Percentiles rank a stretch among this genome's conserved stretches.
Evolutionary conservation across 2,329 filamentous ascomycete genomes (phyloP).

Genomic region (Pseudocercospora macadamiae): DNA sequence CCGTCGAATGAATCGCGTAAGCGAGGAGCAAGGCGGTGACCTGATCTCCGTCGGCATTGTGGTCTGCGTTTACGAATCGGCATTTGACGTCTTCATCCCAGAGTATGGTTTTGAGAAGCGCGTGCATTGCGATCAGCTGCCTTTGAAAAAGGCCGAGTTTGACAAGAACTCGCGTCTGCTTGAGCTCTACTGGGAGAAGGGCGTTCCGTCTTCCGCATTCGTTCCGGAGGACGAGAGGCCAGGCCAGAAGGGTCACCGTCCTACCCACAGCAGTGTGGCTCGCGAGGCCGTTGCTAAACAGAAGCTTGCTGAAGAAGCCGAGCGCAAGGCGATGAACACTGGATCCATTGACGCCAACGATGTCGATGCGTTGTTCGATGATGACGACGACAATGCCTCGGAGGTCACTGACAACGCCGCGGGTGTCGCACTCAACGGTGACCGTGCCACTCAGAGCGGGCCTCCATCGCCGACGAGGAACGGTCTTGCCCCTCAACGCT

Average conservation of each 20-base stretch:
- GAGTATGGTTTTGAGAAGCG: slow-evolving; percentile 99
- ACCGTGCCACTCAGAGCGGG: slow-evolving; percentile 92
- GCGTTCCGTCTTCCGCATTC: slow-evolving; percentile 91
- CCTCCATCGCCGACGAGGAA: slow-evolving; percentile 86
- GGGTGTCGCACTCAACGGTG: slow-evolving; percentile 78
- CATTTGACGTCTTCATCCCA: slow-evolving; percentile 96
- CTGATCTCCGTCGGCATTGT: slow-evolving; percentile 95
- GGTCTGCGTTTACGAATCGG: slow-evolving; percentile 95
- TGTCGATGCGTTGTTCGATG: slow-evolving; percentile 92
- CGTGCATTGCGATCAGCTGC: slow-evolving; percentile 96
- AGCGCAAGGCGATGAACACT: slow-evolving; percentile 91
- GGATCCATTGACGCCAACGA: slow-evolving; percentile 92
- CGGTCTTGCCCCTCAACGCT: slow-evolving; percentile 75
- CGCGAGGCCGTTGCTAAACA: slow-evolving; percentile 79
- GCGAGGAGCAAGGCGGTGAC: slow-evolving; percentile 83
- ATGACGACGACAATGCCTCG: slow-evolving; percentile 71
- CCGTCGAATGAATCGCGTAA: slow-evolving; percentile 90
- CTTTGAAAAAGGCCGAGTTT: slow-evolving; percentile 98
- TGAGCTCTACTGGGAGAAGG: slow-evolving; percentile 99
- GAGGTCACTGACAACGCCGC: slow-evolving; percentile 90
- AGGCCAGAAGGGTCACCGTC: slow-evolving; percentile 64
- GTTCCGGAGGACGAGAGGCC: slow-evolving; percentile 96
- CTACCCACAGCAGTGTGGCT: slow-evolving; percentile 65
- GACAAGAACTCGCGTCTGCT: slow-evolving; percentile 93
- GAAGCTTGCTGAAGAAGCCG: slow-evolving; percentile 86